Base-by-base conservation (phyloP, 352 stramenopile genomes). In the Detonula confervacea region DNA sequence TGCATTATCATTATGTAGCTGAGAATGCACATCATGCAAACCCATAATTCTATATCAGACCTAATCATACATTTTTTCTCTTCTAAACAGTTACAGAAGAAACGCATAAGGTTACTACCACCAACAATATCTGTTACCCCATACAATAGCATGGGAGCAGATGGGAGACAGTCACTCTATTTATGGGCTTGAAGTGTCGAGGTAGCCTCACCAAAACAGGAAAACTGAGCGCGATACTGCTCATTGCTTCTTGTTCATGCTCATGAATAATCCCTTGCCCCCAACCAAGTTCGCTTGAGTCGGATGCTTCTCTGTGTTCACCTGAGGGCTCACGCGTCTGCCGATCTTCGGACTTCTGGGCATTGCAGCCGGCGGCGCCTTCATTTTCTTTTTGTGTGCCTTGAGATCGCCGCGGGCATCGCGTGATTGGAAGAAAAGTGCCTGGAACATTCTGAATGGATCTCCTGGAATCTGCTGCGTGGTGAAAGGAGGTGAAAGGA, bases 361-460 rank as follows among this genome's bases (percentile, higher is more conserved):
- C n/a, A n/a, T 37, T 0, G 27, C 18, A 52, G 46, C 29, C 20
- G 42, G 59, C 46, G 54, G 57, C 22, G 49, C 44, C 18, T 62
- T 49, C 9, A 47, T 22, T 54, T 27, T 25, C 46, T 79, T 61
- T 16, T 70, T 71, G 52, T 84, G 76, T 22, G 55, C 57, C 18
- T 72, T 84, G 9, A 84, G 37, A 49, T 79, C 62, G 29, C 49
- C 24, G 20, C 22, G 47, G 11, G 68, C 76, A 51, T 79, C 76
- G 22, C 76, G 76, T 65, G 79, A 68, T 61, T 80, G 68, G 44
- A 84, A 77, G 27, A 80, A 76, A 30, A 84, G 56, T 30, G 68
- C 69, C 47, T 78, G 68, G 55, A 84, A 84, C 76, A 84, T 84
- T 9, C 49, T 75, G 11, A 47, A n/a, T n/a, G n/a, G n/a, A n/a